A percentile compares a stretch with the other conserved stretches of the same genome.
phyloP scores from a whole-genome alignment of 208 protist genomes.

The Trypanosomatidae sp. region DNA sequence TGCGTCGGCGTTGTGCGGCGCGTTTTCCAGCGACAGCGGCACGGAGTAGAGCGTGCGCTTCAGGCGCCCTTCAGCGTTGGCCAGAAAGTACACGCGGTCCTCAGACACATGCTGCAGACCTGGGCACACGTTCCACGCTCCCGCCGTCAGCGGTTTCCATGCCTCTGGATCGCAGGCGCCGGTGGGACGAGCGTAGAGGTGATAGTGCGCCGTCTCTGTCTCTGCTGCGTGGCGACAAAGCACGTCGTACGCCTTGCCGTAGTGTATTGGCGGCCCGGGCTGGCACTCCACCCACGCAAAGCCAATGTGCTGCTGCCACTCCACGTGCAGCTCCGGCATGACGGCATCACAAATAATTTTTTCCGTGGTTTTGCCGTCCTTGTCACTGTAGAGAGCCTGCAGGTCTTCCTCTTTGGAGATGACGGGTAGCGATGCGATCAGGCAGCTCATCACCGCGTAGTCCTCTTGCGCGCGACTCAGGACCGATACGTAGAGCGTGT shows the following conservation, averaged over 20 bases:
- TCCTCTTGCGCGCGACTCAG: conserved; percentile 73
- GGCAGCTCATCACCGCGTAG: conserved; percentile 57
- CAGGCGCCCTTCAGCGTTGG: conserved; percentile 63
- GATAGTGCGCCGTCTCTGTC: conserved; percentile 59
- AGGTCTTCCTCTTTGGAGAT: conserved; percentile 39
- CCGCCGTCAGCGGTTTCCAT: conserved; percentile 68
- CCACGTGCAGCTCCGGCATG: conserved; percentile 22
- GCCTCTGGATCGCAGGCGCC: conserved; percentile 8
- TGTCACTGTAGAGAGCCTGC: conserved; percentile 25
- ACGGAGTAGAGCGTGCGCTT: conserved; percentile 54
- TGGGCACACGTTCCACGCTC: conserved; percentile 66
- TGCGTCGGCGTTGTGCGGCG: conserved; percentile 22
- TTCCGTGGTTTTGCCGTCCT: conserved; percentile 11
- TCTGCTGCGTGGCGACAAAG: conserved; percentile 55
- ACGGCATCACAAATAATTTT: conserved; percentile 14
- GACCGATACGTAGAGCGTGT: conserved; percentile 64
- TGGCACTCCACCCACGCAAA: conserved; percentile 81
- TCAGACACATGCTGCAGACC: conserved; percentile 21
- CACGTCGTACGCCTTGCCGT: conserved; percentile 53
- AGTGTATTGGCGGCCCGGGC: conserved; percentile 44
- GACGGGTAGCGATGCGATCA: conserved; percentile 42
- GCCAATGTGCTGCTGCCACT: conserved; percentile 61
- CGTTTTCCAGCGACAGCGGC: conserved; percentile 23
- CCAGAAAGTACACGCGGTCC: conserved; percentile 55
- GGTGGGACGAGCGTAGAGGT: conserved; percentile 47